Conservation (phyloP, 768 basidiomycete species). For the Termitomyces sp. region DNA sequence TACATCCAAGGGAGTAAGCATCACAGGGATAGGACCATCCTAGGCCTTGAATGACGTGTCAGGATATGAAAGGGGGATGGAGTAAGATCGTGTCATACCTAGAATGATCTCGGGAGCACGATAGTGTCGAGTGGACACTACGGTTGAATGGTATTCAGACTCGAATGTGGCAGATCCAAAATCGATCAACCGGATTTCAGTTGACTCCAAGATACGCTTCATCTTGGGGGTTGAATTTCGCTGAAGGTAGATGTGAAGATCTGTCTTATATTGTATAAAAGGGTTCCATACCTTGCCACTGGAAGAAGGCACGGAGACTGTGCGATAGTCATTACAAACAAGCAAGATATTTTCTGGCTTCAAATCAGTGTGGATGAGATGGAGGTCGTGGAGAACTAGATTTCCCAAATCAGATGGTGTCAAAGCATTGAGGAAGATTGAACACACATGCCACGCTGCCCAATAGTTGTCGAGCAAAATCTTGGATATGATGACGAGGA, state of each 20-base stretch:
- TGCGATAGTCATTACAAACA: constrained; percentile 76
- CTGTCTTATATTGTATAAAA: constrained; percentile 11
- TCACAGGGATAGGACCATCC: constrained; percentile 99
- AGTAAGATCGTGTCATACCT: constrained; percentile 45
- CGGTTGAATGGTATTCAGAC: constrained; percentile 96
- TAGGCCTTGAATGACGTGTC: constrained; percentile 56
- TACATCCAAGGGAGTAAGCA: constrained; percentile 97
- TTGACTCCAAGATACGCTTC: constrained; percentile 79
- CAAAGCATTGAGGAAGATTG: neutral
- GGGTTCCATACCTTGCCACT: constrained; percentile 51
- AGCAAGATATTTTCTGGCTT: constrained; percentile 99
- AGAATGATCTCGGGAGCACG: constrained; percentile 99
- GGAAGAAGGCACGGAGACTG: constrained; percentile 53
- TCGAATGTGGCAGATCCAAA: constrained; percentile 99
- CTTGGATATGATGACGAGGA: constrained; percentile 93
- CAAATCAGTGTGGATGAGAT: constrained; percentile 94
- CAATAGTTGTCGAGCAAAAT: constrained; percentile 88
- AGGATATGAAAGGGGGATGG: neutral
- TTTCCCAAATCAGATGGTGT: constrained; percentile 7
- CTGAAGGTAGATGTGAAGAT: constrained; percentile 28
- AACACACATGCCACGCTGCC: constrained; percentile 90
- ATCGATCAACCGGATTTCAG: constrained; percentile 94
- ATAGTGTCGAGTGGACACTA: constrained; percentile 97
- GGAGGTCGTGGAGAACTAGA: constrained; percentile 85
- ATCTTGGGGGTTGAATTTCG: constrained; percentile 62